phyloP scores from a whole-genome alignment of 805 yeast genomes.

The Starmerella sp. region DNA sequence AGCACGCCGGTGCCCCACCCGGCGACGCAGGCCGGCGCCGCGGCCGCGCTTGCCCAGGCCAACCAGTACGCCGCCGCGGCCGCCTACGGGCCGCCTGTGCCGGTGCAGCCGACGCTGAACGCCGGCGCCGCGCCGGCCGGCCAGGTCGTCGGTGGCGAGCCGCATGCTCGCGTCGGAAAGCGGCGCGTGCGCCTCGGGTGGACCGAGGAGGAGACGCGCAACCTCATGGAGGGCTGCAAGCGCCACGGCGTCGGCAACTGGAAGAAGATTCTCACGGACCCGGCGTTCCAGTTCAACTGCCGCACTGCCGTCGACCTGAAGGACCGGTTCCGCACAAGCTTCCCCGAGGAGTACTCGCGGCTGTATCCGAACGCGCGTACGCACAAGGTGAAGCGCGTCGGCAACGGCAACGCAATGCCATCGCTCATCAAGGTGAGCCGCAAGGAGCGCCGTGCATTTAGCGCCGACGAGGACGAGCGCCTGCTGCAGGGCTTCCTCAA shows the following conservation, averaged over 20 bases:
- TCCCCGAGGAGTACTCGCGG: slow-evolving; percentile 37
- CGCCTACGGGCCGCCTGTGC: slow-evolving; percentile 20
- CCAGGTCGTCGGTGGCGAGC: slow-evolving; percentile 11
- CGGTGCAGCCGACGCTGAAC: slow-evolving; percentile 11
- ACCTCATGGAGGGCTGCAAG: slow-evolving; percentile 35
- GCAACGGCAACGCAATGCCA: slow-evolving; percentile 16
- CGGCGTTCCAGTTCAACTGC: slow-evolving; percentile 32
- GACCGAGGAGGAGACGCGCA: slow-evolving; percentile 35
- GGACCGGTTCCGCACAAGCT: slow-evolving; percentile 36
- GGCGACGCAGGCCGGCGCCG: slow-evolving; percentile 13
- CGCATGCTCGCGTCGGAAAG: slow-evolving; percentile 26
- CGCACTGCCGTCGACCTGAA: slow-evolving; percentile 38
- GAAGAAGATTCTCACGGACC: slow-evolving; percentile 37
- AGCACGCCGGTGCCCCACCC: slow-evolving; percentile 4
- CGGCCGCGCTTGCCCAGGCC: slow-evolving; percentile 14
- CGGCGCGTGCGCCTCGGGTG: slow-evolving; percentile 32
- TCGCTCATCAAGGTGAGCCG: slow-evolving; percentile 34
- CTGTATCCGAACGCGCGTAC: slow-evolving; percentile 37
- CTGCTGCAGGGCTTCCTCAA: slow-evolving; percentile 33
- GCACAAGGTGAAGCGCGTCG: slow-evolving; percentile 29
- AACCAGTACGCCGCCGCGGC: slow-evolving; percentile 23
- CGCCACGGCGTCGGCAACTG: slow-evolving; percentile 37
- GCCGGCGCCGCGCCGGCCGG: background rate
- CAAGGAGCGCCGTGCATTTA: slow-evolving; percentile 35
- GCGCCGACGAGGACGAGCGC: slow-evolving; percentile 35